Base-by-base conservation (phyloP, 306 rosid genomes). In the Coriaria nepalensis region DNA sequence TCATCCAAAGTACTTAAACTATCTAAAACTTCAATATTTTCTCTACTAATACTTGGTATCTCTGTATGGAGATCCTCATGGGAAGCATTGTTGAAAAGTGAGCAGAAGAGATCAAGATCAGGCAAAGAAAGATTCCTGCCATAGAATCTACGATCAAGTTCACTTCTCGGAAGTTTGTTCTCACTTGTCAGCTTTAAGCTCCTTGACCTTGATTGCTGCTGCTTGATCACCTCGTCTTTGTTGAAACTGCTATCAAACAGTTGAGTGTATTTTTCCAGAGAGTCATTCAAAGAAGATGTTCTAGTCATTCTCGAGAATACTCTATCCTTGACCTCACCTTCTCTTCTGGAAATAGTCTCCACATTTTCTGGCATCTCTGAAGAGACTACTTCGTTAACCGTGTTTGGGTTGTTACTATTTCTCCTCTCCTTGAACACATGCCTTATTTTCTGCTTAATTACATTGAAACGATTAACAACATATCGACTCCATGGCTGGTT, bases 41-140 rank as follows among this genome's bases (percentile, higher is more conserved):
- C 66, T 43, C 34, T 63, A 41, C 43, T 41, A 51, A 57, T 55
- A 62, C 60, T 62, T 51, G 66, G 62, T 37, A 71, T 68, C 10
- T 13, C 77, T 49, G 61, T 33, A 36, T 58, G 75, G 43, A 60
- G 56, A 63, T 70, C 47, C 5, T 72, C 79, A 34, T 29, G 56
- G 59, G 83, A 44, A 41, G 81, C 70, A 49, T 72, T 80, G 40
- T 66, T 79, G 40, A 71, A 66, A 69, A 75, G 65, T 66, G 88
- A 77, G 66, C 77, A 57, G 33, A 90, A 7, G 49, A 69, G 56
- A 58, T 84, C 94, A 10, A 81, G 52, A 76, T 69, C 76, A 47
- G 98, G 86, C 66, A 77, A 58, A 38, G 98, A 92, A 13, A 82
- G 66, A 45, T 82, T 85, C 64, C 96, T 79, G 66, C 80, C 78